Conservation (phyloP, 208 protist species). For the Acanthamoeba lenticulata region DNA sequence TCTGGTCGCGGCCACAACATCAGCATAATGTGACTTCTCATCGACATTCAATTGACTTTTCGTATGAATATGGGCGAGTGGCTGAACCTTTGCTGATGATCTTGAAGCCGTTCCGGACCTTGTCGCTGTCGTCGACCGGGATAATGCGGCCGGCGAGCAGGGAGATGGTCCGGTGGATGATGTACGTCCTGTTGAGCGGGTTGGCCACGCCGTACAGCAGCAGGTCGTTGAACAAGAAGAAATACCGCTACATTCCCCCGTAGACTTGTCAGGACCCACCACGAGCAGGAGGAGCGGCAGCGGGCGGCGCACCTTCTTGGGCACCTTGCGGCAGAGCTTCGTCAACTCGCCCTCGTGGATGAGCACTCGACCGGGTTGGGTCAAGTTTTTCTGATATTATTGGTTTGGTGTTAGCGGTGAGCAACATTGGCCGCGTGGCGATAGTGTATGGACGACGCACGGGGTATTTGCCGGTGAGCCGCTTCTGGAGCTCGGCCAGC, state of each 20-base stretch:
- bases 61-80: no score
- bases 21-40: neutral
- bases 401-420: neutral
- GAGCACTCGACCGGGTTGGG: neutral
- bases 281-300: neutral
- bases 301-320: neutral
- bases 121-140: conserved; percentile 11
- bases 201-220: conserved; percentile 53
- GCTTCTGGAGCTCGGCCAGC: conserved; percentile 42
- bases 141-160: conserved; percentile 42
- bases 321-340: conserved; percentile 62
- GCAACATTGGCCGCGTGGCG: neutral
- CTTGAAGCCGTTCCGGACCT: conserved; percentile 54
- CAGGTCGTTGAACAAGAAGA: conserved; percentile 66
- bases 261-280: neutral
- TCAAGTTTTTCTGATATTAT: conserved; percentile 54
- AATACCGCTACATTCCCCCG: neutral
- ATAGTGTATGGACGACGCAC: neutral
- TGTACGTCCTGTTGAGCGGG: conserved; percentile 18
- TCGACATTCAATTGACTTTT: no score
- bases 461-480: conserved; percentile 48
- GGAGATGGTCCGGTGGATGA: conserved; percentile 59
- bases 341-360: conserved; percentile 61
- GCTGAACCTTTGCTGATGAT: conserved; percentile 57
- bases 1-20: neutral